These are phyloP conservation scores for Alternaria longipes DNA, from an alignment of 2,329 filamentous ascomycete genomes.

Conservation along the genomic window DNA sequence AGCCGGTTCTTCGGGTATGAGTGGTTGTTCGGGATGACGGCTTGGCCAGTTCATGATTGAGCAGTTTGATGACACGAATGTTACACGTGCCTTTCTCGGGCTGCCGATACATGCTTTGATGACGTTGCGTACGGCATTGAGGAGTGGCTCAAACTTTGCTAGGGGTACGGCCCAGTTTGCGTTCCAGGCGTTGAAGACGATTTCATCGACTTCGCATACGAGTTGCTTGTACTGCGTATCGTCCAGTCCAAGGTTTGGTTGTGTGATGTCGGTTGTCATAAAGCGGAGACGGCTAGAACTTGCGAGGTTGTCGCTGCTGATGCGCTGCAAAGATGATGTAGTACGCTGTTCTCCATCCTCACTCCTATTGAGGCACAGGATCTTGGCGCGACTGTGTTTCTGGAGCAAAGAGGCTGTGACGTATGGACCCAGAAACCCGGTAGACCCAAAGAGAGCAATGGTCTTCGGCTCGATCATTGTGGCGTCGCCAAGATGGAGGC, in stretches of 20 bases:
- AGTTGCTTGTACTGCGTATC: not conserved
- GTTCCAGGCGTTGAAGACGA: slow-evolving; percentile 8
- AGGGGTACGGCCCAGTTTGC: slow-evolving; percentile 1
- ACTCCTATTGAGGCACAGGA: slow-evolving; percentile 5
- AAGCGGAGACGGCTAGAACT: not conserved
- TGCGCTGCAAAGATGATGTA: not conserved
- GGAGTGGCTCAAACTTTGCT: not conserved
- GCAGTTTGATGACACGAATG: not conserved
- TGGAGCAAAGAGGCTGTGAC: slow-evolving; percentile 1
- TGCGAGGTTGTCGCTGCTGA: not conserved
- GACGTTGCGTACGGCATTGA: not conserved
- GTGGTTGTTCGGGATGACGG: not conserved
- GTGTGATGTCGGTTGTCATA: not conserved
- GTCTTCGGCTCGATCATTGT: not conserved
- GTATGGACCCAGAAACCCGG: slow-evolving; percentile 1
- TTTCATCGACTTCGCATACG: not conserved
- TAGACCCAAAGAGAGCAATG: not conserved
- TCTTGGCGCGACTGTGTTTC: not conserved
- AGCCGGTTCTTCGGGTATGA: not conserved
- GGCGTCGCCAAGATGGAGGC: not conserved
- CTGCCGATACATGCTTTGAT: not conserved
- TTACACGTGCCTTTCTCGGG: not conserved
- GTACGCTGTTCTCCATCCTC: slow-evolving; percentile 4
- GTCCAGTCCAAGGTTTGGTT: not conserved
- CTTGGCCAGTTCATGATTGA: slow-evolving; percentile 1